phyloP scores from a whole-genome alignment of 208 protist species.

The Naegleria lovaniensis region DNA sequence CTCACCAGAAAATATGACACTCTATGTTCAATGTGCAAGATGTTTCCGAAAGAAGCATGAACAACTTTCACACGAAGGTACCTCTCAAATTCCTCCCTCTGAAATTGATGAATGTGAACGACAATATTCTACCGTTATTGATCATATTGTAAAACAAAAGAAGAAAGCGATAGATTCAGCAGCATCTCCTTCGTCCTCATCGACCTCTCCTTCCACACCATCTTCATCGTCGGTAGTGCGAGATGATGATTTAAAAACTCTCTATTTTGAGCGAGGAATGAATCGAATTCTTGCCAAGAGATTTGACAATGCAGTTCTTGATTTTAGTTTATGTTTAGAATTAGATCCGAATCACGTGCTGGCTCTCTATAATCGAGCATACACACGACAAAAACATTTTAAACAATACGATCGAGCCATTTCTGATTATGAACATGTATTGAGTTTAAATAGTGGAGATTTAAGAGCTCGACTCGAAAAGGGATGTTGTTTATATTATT shows the following conservation, averaged over 20 bases:
- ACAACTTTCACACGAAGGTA: not conserved
- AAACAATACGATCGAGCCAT: not conserved
- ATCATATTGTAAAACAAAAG: not conserved
- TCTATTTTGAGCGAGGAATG: not conserved
- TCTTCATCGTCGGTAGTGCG: not conserved
- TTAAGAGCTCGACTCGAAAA: not conserved
- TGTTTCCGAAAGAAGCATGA: not conserved
- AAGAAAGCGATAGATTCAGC: not conserved
- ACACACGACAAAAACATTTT: not conserved
- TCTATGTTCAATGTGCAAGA: not conserved
- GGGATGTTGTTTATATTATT: not conserved
- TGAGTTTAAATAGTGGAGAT: not conserved
- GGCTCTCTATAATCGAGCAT: not conserved
- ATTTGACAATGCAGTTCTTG: not conserved
- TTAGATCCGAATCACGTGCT: not conserved
- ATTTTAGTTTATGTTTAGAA: not conserved
- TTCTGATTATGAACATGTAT: not conserved
- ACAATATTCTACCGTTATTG: not conserved
- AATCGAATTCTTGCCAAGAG: not conserved
- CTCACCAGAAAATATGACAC: not conserved
- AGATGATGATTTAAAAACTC: not conserved
- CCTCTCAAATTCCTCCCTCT: not conserved
- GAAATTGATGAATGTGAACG: not conserved
- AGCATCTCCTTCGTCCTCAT: no score
- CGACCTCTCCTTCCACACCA: not conserved